Evolutionary conservation across 1,284 basidiomycete species (phyloP).

Genomic region (Dichomitus squalens): DNA sequence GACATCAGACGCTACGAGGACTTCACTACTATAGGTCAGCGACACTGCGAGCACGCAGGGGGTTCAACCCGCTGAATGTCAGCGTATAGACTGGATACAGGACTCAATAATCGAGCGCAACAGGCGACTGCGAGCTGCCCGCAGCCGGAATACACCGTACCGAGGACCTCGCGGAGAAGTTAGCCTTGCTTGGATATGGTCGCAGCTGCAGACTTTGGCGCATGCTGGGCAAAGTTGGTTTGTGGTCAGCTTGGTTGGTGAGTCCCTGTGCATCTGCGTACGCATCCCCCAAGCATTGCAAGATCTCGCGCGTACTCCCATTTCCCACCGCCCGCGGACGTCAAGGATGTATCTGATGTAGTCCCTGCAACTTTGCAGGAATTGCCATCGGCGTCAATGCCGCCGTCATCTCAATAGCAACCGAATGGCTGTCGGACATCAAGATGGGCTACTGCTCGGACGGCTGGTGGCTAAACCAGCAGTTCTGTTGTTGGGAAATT

Average conservation of each 20-base stretch:
- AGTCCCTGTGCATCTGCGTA: slow-evolving; percentile 34
- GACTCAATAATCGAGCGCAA: slow-evolving; percentile 90
- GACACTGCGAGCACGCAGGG: too few relatives aligned
- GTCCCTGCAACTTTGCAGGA: slow-evolving; percentile 49
- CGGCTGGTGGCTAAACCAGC: slow-evolving; percentile 98
- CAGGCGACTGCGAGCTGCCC: slow-evolving; percentile 63
- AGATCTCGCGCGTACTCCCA: too few relatives aligned
- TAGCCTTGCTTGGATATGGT: slow-evolving; percentile 64
- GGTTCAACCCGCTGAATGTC: neutral
- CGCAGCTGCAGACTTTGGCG: slow-evolving; percentile 53
- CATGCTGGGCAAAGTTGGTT: slow-evolving; percentile 68
- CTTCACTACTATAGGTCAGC: slow-evolving; percentile 78
- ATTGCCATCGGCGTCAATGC: slow-evolving; percentile 92
- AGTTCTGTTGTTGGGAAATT: slow-evolving; percentile 98
- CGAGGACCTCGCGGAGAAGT: slow-evolving; percentile 54
- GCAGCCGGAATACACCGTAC: slow-evolving; percentile 48
- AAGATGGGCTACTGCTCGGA: slow-evolving; percentile 97
- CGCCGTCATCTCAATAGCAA: slow-evolving; percentile 93
- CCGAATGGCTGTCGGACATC: slow-evolving; percentile 97
- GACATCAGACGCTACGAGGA: slow-evolving; percentile 73
- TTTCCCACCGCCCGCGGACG: neutral
- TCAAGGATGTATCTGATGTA: neutral
- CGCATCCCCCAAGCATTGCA: neutral
- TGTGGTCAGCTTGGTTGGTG: slow-evolving; percentile 84
- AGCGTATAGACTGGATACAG: slow-evolving; percentile 87